These are phyloP conservation scores for Jaltomata sinuosa DNA, from an alignment of 257 asterid genomes.

Conservation along the genomic window DNA sequence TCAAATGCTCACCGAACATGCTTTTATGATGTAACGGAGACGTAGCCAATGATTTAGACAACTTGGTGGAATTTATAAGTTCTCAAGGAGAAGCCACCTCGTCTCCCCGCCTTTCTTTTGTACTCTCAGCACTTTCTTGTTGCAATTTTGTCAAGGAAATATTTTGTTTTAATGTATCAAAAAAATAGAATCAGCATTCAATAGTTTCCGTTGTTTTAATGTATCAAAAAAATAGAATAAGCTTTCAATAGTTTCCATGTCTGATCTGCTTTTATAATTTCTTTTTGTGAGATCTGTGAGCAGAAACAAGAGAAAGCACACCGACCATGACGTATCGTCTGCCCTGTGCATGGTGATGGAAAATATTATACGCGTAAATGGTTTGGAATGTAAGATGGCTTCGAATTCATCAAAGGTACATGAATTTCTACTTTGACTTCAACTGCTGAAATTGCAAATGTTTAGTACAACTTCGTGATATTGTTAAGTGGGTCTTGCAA, in stretches of 20 bases:
- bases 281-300: background rate
- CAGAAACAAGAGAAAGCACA: conserved; percentile 15
- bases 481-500: background rate
- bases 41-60: background rate
- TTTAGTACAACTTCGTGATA: background rate
- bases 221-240: background rate
- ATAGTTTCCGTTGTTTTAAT: background rate
- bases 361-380: conserved; percentile 11
- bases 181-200: background rate
- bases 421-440: background rate
- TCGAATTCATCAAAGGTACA: conserved; percentile 14
- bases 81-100: background rate
- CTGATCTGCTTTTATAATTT: background rate
- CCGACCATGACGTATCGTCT: conserved; percentile 3
- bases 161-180: background rate
- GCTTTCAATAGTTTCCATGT: background rate
- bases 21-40: background rate
- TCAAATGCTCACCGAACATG: background rate
- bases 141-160: background rate
- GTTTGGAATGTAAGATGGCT: conserved; percentile 25
- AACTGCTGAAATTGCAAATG: background rate
- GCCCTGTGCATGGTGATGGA: conserved; percentile 15
- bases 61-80: background rate
- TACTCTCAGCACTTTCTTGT: background rate
- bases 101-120: background rate